Evolutionary conservation across 1,284 basidiomycete species (phyloP), one percentile per base, ranked within the genome.

Genomic region (Peniophora sp.): DNA sequence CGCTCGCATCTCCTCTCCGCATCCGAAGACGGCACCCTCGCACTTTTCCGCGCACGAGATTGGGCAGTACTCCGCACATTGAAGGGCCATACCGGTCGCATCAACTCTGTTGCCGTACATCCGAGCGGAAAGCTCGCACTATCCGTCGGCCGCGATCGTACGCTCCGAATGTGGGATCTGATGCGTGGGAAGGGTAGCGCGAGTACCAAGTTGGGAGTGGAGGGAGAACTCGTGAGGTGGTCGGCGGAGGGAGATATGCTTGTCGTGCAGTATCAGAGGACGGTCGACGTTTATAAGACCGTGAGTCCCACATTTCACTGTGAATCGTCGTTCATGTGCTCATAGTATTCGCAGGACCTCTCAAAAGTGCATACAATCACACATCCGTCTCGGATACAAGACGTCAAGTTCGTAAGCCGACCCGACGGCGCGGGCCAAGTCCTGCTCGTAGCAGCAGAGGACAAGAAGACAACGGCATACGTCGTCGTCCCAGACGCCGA

Each of bases 101-200:
- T 99, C 55, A 97, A 97, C 67, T 81, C 79, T 47, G 81, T 97
- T 36, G 88, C 91, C 11, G 84, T 97, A 0, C 96, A 99, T 63
- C 94, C 94, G 0, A 89, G 90, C 0, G 92, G 93, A 2, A 89
- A 97, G 59, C 79, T 97, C 15, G 95, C 88, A 0, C 68, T 99
- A 24, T 91, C 85, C 55, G 93, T 97, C 0, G 96, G 96, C 11
- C 87, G 87, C 60, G 96, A 99, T 63, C 75, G 81, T 54, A 92
- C 90, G 8, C 65, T 98, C 53, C 80, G 94, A 47, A 96, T 98
- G 93, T 99, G 96, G 96, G 96, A 99, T 72, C 72, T 99, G 44
- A 97, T 97, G 90, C 76, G 94, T 45, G 96, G 94, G 1, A 88
- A 88, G 63, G 91, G 91, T 2, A 83, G 85, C 12, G 92, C 92